Evolutionary conservation across 2,329 filamentous ascomycete genomes (phyloP).

Genomic region (Leptosphaerulina australis): DNA sequence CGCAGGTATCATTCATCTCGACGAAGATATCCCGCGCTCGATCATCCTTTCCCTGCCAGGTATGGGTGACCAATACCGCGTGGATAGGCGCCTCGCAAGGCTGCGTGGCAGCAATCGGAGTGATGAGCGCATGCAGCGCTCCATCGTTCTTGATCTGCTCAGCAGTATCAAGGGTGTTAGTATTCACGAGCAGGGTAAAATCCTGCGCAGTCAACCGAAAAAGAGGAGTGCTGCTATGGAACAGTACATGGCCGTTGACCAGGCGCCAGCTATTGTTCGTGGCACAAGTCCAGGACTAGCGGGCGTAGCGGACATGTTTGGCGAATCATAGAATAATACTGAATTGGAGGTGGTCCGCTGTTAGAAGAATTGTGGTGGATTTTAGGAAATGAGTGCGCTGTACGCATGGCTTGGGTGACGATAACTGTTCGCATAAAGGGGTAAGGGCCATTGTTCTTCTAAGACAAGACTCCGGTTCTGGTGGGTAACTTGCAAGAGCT

Average conservation of each 20-base stretch:
- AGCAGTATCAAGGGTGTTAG: constrained; percentile 88
- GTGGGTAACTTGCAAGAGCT: background rate
- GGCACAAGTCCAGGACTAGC: constrained; percentile 51
- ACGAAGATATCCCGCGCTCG: constrained; percentile 72
- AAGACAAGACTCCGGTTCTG: background rate
- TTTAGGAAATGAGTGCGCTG: background rate
- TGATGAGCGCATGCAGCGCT: constrained; percentile 75
- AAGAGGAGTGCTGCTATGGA: constrained; percentile 45
- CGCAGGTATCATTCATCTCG: constrained; percentile 80
- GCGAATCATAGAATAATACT: constrained; percentile 15
- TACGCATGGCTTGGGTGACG: background rate
- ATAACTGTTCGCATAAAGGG: background rate
- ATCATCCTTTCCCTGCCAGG: constrained; percentile 82
- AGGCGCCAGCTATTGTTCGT: constrained; percentile 43
- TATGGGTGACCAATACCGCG: constrained; percentile 67
- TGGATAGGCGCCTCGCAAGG: constrained; percentile 60
- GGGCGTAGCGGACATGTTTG: constrained; percentile 56
- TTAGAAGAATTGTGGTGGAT: background rate
- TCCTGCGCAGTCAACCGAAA: constrained; percentile 55
- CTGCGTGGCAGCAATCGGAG: constrained; percentile 55
- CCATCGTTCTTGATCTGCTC: constrained; percentile 80
- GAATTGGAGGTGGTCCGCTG: too few relatives aligned
- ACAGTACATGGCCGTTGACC: constrained; percentile 53
- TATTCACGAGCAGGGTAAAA: constrained; percentile 90
- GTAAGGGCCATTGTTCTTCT: background rate